Evolutionary conservation across 352 stramenopile genomes (phyloP), one percentile per base, ranked within the genome.

Genomic region (Globisporangium ultimum): DNA sequence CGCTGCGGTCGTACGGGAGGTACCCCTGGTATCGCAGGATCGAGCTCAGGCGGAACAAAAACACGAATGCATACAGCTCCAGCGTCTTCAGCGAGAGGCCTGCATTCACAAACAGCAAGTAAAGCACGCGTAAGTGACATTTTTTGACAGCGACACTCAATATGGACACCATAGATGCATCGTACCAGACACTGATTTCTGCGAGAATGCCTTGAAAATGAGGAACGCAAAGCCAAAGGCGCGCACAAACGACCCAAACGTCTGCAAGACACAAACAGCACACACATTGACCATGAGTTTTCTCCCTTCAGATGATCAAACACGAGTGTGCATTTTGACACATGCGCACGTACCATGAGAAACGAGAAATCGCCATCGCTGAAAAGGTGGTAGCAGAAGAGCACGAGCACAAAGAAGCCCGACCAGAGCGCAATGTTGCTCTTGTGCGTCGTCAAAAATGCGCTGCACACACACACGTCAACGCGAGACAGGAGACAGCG

Each of bases 331-430:
- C 1, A 21, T 15, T 18, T 13, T n/a, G 5, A 48, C 28, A 20
- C 40, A 5, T 8, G 40, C 17, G 12, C 40, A 48, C 60, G 50
- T 53, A 97, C 90, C 93, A 99, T 98, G 14, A 99, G 81, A 71
- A 99, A 99, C 46, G 96, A 99, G 72, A 99, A 99, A 73, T 99
- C 97, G 34, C 96, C 96, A 70, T 98, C 95, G 43, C 91, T 98
- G 57, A 99, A 90, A 45, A 99, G 78, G 70, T 98, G 94, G 72
- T 98, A 98, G 70, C 97, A 96, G 60, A 98, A 95, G 46, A 98
- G 79, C 46, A 98, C 95, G 18, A 88, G 71, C 14, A 97, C 89
- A 51, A 98, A 92, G 67, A 99, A 98, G 55, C 82, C 94, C 64
- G 88, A 97, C 96, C 96, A 99, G 40, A 98, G 84, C 21, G 93